A percentile compares a stretch with the other conserved stretches of the same genome.
Evolutionary conservation across 768 basidiomycete species (phyloP).

Genomic region (Sporobolomyces roseus): DNA sequence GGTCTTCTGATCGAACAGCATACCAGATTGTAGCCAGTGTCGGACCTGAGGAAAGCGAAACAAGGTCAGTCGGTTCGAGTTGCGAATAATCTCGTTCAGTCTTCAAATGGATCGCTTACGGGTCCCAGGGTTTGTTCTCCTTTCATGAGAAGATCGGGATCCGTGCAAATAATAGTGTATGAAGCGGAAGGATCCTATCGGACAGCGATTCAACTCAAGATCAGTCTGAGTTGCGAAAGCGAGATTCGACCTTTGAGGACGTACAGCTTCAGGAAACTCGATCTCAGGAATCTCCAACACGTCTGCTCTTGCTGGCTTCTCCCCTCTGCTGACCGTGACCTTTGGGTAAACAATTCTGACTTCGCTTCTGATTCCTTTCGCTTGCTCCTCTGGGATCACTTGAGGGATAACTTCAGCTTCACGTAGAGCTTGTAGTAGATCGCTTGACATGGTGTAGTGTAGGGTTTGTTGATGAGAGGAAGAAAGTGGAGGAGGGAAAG

Average conservation of each 20-base stretch:
- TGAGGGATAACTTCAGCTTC: conserved; percentile 14
- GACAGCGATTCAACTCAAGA: background rate
- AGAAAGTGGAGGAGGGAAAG: background rate
- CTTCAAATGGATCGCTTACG: background rate
- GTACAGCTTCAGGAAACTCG: conserved; percentile 27
- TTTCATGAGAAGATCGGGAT: conserved; percentile 22
- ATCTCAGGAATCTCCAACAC: conserved; percentile 19
- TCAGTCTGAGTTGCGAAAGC: background rate
- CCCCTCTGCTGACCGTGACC: background rate
- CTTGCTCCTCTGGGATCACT: conserved; percentile 1
- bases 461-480: background rate
- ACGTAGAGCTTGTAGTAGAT: conserved; percentile 4
- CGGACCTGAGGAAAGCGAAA: conserved; percentile 14
- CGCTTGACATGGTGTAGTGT: conserved; percentile 9
- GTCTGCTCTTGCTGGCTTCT: background rate
- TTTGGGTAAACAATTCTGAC: conserved; percentile 20
- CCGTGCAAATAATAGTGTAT: conserved; percentile 26
- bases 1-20: conserved; percentile 26
- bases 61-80: too few species aligned
- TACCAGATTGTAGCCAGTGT: conserved; percentile 20
- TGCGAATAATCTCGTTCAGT: too few species aligned
- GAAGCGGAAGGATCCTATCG: conserved; percentile 12
- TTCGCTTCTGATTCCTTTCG: background rate
- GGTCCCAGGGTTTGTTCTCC: conserved; percentile 13
- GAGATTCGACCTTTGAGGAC: background rate